Conservation (phyloP, 768 basidiomycete genomes). For the Leccinellum rugosiceps region DNA sequence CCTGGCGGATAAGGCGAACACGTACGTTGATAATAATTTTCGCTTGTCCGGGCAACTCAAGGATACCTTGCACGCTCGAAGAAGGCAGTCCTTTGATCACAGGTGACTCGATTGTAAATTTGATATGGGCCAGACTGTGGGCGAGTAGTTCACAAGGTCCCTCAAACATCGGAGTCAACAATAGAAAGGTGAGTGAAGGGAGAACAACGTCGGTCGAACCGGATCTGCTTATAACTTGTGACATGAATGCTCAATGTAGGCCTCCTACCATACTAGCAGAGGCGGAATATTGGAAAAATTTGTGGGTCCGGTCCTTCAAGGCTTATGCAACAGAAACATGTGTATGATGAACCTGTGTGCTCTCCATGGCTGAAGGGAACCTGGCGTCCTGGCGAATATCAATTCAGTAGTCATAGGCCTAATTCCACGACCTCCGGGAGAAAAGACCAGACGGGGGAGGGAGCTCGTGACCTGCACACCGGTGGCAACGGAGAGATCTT, state of each 20-base stretch:
- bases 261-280: no score
- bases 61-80: no score
- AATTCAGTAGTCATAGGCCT: background rate
- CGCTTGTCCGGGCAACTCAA: conserved; percentile 53
- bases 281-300: no score
- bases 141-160: conserved; percentile 41
- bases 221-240: background rate
- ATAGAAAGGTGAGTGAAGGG: conserved; percentile 35
- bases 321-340: background rate
- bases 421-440: background rate
- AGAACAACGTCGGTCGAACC: no score
- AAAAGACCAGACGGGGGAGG: background rate
- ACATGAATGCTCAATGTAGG: background rate
- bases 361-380: background rate
- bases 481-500: background rate
- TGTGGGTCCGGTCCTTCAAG: background rate
- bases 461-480: background rate
- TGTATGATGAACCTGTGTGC: no score
- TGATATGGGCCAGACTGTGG: conserved; percentile 35
- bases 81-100: no score
- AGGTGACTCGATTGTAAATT: no score
- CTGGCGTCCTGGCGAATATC: background rate
- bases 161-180: conserved; percentile 39
- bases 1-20: conserved; percentile 51
- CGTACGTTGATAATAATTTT: conserved; percentile 61